A percentile compares a stretch with the other conserved stretches of the same genome.
phyloP scores from a whole-genome alignment of 192 early-diverging fungal genomes.

The Jimgerdemannia flammicorona region DNA sequence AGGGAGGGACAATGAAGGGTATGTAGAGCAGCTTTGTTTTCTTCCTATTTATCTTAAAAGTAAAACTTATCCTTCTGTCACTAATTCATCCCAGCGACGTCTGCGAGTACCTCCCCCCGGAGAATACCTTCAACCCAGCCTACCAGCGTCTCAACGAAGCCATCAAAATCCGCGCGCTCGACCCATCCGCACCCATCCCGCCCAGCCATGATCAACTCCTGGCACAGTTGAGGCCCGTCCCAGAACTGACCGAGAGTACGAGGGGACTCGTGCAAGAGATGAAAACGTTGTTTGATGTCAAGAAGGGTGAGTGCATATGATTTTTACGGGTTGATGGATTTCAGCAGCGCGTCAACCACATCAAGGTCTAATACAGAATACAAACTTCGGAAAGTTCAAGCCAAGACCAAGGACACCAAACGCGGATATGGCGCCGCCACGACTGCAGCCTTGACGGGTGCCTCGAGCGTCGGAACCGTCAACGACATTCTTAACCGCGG shows the following conservation, averaged over 20 bases:
- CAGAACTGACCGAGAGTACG: slow-evolving; percentile 36
- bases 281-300: slow-evolving; percentile 47
- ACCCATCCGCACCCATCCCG: slow-evolving; percentile 48
- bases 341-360: background rate
- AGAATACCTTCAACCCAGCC: slow-evolving; percentile 58
- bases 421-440: slow-evolving; percentile 16
- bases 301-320: slow-evolving; percentile 35
- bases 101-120: slow-evolving; percentile 47
- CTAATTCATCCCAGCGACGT: slow-evolving; percentile 16
- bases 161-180: slow-evolving; percentile 54
- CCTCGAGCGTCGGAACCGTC: background rate
- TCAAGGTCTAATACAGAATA: background rate
- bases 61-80: background rate
- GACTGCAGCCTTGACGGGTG: background rate
- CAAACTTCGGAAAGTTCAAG: slow-evolving; percentile 13
- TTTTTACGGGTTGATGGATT: no score
- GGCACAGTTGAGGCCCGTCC: slow-evolving; percentile 39
- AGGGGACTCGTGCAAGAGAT: slow-evolving; percentile 38
- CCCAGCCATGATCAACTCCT: slow-evolving; percentile 41
- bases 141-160: slow-evolving; percentile 52
- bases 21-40: slow-evolving; percentile 11
- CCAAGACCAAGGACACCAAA: slow-evolving; percentile 24
- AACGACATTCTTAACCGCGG: slow-evolving; percentile 1
- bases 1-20: slow-evolving; percentile 41
- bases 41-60: background rate